Evolutionary conservation across 352 stramenopile genomes (phyloP), one percentile per base, ranked within the genome.

Genomic region (Phytophthora pseudosyringae): DNA sequence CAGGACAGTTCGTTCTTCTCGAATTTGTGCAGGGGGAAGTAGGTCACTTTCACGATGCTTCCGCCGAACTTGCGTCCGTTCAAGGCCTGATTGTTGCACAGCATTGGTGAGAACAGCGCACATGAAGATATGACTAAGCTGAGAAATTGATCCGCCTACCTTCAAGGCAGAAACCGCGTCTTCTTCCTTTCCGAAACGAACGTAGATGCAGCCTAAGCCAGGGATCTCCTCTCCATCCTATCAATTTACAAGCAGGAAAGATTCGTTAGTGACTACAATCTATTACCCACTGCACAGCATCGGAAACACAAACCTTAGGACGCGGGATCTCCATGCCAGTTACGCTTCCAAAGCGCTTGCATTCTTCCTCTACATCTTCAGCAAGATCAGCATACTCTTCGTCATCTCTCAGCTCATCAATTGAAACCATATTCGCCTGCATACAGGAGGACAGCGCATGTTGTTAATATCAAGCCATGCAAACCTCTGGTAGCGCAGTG

Each of bases 281-380:
- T 25, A 1, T 29, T 26, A 41, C 26, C 1, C 6, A 16, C 28
- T 21, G 11, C 13, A 41, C 8, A 58, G 6, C 6, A 21, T 40
- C n/a, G 10, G 15, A 40, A 5, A 5, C 21, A 67, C 72, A 39
- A 71, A 95, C 88, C 80, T 93, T 88, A 25, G 86, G 84, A 46
- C 88, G 86, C 25, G 86, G 88, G 48, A 96, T 94, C 39, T 93
- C 86, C 61, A 95, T 61, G 36, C 70, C 65, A 33, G 81, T 69
- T 3, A 96, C 78, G 6, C 67, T 75, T 59, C 88, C 88, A 52
- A 95, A 96, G 29, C 88, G 88, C 69, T 93, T 96, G 75, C 88
- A 96, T 59, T 96, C 88, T 68, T 95, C 86, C 72, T 94, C 86
- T 47, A 96, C 86, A 70, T 96, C 88, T 81, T 95, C 86, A 69